Percentiles rank a stretch among this genome's conserved stretches.
Conservation (phyloP, 305 asterid genomes). For the Striga hermonthica region DNA sequence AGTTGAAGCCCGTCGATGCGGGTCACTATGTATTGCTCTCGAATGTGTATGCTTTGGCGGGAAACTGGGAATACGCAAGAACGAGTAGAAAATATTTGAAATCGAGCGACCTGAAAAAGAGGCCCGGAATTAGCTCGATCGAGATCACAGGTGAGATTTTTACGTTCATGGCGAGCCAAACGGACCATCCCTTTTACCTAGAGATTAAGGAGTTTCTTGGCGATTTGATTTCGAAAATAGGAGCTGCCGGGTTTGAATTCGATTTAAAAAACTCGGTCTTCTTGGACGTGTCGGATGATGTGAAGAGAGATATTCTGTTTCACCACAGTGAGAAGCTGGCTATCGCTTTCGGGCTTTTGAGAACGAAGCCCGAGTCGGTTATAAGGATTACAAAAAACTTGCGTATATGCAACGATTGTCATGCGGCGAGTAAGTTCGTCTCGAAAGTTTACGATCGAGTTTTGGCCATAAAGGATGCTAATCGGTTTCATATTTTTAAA, state of each 20-base stretch:
- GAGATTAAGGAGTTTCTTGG: conserved; percentile 41
- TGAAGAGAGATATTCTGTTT: conserved; percentile 44
- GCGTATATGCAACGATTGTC: conserved; percentile 48
- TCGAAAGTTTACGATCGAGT: conserved; percentile 38
- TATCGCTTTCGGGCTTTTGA: conserved; percentile 50
- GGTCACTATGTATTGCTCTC: conserved; percentile 50
- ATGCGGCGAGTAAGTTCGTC: conserved; percentile 42
- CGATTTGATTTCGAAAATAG: conserved; percentile 32
- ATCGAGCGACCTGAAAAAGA: conserved; percentile 38
- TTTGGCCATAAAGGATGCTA: conserved; percentile 41
- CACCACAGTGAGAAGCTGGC: conserved; percentile 62
- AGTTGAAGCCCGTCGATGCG: conserved; percentile 47
- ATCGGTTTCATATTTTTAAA: conserved; percentile 36
- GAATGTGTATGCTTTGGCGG: conserved; percentile 49
- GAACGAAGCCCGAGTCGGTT: conserved; percentile 32
- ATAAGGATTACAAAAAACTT: conserved; percentile 45
- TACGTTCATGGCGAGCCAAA: conserved; percentile 50
- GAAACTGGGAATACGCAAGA: conserved; percentile 45
- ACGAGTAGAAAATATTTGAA: conserved; percentile 35
- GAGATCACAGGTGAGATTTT: conserved; percentile 45
- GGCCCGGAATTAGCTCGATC: conserved; percentile 46
- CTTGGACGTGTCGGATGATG: conserved; percentile 43
- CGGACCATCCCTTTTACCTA: conserved; percentile 41
- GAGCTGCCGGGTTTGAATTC: conserved; percentile 37
- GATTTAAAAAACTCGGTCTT: conserved; percentile 35